Evolutionary conservation across 805 yeast species (phyloP).

Genomic region (Pichia manshurica): DNA sequence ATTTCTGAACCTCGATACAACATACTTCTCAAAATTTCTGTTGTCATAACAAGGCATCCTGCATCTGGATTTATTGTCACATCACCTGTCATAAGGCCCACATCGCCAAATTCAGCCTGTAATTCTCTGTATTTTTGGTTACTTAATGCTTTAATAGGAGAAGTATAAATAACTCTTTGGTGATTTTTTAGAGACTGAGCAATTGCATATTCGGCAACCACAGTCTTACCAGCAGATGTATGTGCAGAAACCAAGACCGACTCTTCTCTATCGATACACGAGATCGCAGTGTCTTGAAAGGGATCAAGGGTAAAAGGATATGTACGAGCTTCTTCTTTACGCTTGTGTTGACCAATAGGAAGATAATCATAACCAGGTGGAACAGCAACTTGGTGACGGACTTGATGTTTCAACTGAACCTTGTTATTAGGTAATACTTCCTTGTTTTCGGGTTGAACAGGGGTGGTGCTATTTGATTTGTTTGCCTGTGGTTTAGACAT

Average conservation of each 20-base stretch:
- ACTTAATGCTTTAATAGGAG: conserved; percentile 89
- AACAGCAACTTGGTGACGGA: conserved; percentile 94
- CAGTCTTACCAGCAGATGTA: conserved; percentile 96
- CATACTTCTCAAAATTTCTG: conserved; percentile 94
- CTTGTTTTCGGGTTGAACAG: background rate
- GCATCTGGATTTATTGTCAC: conserved; percentile 97
- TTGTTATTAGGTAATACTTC: background rate
- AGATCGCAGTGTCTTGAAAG: conserved; percentile 93
- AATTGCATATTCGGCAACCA: conserved; percentile 94
- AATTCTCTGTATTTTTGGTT: conserved; percentile 84
- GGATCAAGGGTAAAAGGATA: conserved; percentile 95
- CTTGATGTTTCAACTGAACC: conserved; percentile 70
- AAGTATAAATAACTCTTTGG: conserved; percentile 91
- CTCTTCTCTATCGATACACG: conserved; percentile 92
- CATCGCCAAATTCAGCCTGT: conserved; percentile 43
- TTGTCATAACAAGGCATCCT: conserved; percentile 93
- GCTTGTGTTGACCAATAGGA: conserved; percentile 84
- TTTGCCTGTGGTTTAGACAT: conserved; percentile 29
- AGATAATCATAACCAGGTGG: conserved; percentile 86
- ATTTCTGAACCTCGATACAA: conserved; percentile 93
- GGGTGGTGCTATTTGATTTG: no score
- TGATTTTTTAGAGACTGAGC: conserved; percentile 90
- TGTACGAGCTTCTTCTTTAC: conserved; percentile 72
- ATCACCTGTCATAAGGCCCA: conserved; percentile 95
- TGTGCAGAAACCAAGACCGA: conserved; percentile 96